Percentiles rank a stretch among this genome's conserved stretches.
phyloP scores from a whole-genome alignment of 257 asterid genomes.

The Phtheirospermum japonicum region DNA sequence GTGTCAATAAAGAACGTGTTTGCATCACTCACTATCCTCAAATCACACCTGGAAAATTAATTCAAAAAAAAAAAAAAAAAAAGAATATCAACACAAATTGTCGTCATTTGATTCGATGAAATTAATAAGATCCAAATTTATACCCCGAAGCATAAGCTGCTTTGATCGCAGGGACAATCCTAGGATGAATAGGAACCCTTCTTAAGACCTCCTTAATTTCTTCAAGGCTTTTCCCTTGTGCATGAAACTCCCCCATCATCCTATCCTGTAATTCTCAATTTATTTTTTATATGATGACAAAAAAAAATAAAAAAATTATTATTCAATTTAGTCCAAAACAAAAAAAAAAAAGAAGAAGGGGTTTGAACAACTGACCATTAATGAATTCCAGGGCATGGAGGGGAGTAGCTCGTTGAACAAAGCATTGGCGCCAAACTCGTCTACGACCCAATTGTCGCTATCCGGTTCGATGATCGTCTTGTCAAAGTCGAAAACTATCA shows the following conservation, averaged over 20 bases:
- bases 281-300: no score
- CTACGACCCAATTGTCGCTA: slow-evolving; percentile 62
- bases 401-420: slow-evolving; percentile 50
- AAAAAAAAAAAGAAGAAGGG: no score
- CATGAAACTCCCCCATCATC: slow-evolving; percentile 61
- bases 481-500: slow-evolving; percentile 53
- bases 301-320: no score
- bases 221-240: slow-evolving; percentile 43
- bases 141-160: slow-evolving; percentile 62
- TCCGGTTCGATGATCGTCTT: slow-evolving; percentile 52
- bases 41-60: no score
- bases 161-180: slow-evolving; percentile 51
- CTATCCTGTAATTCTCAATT: slow-evolving; percentile 53
- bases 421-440: slow-evolving; percentile 50
- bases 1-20: no score
- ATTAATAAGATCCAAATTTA: not conserved
- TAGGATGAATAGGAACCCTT: slow-evolving; percentile 55
- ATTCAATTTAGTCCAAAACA: no score
- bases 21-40: no score
- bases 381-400: slow-evolving; percentile 55
- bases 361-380: slow-evolving; percentile 41
- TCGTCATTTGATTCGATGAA: slow-evolving; percentile 50
- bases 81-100: slow-evolving; percentile 58
- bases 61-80: no score
- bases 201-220: slow-evolving; percentile 53